phyloP scores from a whole-genome alignment of 2,329 filamentous ascomycete genomes.

The Fusarium buharicum region DNA sequence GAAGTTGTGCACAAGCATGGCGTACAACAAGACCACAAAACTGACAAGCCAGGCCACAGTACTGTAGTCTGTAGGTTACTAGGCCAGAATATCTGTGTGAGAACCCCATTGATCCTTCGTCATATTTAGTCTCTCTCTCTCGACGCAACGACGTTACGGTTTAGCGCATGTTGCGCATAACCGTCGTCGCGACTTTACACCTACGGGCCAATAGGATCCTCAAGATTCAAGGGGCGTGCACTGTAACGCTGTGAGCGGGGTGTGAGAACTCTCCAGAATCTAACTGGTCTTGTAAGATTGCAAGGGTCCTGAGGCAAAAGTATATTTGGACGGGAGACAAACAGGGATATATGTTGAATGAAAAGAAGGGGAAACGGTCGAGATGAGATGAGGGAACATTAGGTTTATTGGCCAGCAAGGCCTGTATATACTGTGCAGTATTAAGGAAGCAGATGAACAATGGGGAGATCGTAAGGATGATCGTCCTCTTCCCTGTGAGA shows the following conservation, averaged over 20 bases:
- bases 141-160: slow-evolving; percentile 60
- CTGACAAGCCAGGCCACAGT: slow-evolving; percentile 24
- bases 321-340: slow-evolving; percentile 31
- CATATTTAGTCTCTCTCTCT: slow-evolving; percentile 55
- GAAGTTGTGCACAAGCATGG: slow-evolving; percentile 26
- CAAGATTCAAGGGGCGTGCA: slow-evolving; percentile 44
- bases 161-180: slow-evolving; percentile 66
- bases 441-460: slow-evolving; percentile 27
- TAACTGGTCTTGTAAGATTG: slow-evolving; percentile 23
- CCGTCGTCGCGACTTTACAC: slow-evolving; percentile 57
- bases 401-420: slow-evolving; percentile 12
- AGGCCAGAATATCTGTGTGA: slow-evolving; percentile 50
- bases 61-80: not conserved
- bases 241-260: slow-evolving; percentile 24
- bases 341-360: slow-evolving; percentile 33
- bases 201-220: slow-evolving; percentile 53
- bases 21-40: slow-evolving; percentile 27
- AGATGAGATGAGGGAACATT: slow-evolving; percentile 38
- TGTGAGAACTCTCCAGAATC: slow-evolving; percentile 21
- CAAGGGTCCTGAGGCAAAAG: slow-evolving; percentile 34
- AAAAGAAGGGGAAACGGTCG: slow-evolving; percentile 21
- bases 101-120: slow-evolving; percentile 56
- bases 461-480: slow-evolving; percentile 41
- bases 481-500: slow-evolving; percentile 41
- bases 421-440: slow-evolving; percentile 12